These are phyloP conservation scores for Selenicereus undatus DNA, from an alignment of 148 eudicot species.

Conservation along the genomic window DNA sequence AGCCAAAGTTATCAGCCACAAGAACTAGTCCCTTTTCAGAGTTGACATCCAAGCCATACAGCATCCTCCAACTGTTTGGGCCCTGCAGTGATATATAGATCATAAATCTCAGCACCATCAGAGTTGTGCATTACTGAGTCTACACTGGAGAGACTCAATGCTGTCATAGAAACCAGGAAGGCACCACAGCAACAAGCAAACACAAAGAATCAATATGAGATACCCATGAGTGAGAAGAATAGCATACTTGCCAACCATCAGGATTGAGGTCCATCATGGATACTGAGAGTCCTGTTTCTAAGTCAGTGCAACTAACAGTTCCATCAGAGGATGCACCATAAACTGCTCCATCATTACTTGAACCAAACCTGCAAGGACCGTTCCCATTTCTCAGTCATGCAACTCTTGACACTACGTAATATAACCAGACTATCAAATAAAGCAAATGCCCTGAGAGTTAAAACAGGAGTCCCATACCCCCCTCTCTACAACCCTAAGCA, in stretches of 20 bases:
- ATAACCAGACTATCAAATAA: neutral
- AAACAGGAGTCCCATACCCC: neutral
- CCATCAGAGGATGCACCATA: conserved; percentile 96
- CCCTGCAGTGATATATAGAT: conserved; percentile 51
- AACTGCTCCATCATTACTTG: conserved; percentile 69
- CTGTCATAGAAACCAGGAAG: neutral
- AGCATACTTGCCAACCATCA: conserved; percentile 82
- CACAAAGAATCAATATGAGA: conserved; percentile 2
- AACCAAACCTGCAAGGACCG: conserved; percentile 50
- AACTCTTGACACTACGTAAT: neutral
- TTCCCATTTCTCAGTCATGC: neutral
- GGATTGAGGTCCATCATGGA: conserved; percentile 89
- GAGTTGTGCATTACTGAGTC: neutral
- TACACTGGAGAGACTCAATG: neutral
- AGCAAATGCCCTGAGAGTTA: neutral
- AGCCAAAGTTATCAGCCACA: conserved; percentile 86
- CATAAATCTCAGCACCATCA: neutral
- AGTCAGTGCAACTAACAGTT: conserved; percentile 79
- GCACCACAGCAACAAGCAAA: neutral
- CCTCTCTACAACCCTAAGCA: neutral
- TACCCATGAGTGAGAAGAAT: neutral
- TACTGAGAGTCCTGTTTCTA: conserved; percentile 84
- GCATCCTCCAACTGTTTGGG: conserved; percentile 86
- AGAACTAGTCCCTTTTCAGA: conserved; percentile 72
- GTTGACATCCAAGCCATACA: conserved; percentile 87